Evolutionary conservation across 805 yeast species (phyloP).

Genomic region (Kluyveromyces siamensis): DNA sequence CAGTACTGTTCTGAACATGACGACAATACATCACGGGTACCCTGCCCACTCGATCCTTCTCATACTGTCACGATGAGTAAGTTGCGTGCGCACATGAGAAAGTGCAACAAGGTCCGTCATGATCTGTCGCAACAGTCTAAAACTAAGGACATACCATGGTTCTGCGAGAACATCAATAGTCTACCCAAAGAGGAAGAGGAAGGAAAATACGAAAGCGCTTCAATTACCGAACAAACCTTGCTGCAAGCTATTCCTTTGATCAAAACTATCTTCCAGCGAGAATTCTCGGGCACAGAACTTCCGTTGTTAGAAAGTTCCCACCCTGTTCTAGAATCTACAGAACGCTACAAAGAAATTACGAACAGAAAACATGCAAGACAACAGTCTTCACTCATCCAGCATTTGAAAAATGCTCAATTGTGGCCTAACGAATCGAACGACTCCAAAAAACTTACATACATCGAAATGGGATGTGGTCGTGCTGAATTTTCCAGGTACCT

Average conservation of each 20-base stretch:
- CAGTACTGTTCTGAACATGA: slow-evolving; percentile 64
- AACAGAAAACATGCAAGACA: slow-evolving; percentile 73
- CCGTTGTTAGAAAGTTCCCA: slow-evolving; percentile 19
- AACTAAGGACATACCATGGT: slow-evolving; percentile 42
- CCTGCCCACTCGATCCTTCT: slow-evolving; percentile 69
- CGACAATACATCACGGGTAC: slow-evolving; percentile 36
- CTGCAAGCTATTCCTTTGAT: slow-evolving; percentile 23
- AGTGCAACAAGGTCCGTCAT: slow-evolving; percentile 45
- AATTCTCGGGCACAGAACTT: slow-evolving; percentile 22
- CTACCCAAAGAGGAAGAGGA: neutral
- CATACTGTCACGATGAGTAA: slow-evolving; percentile 64
- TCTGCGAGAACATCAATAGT: slow-evolving; percentile 36
- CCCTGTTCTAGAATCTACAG: slow-evolving; percentile 27
- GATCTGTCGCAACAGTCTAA: slow-evolving; percentile 24
- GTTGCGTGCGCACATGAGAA: slow-evolving; percentile 45
- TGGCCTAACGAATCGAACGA: slow-evolving; percentile 23
- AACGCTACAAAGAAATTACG: slow-evolving; percentile 39
- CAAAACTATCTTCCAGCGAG: slow-evolving; percentile 31
- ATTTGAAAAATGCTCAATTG: slow-evolving; percentile 37
- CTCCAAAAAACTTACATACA: slow-evolving; percentile 26
- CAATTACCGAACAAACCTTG: slow-evolving; percentile 2
- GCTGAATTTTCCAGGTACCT: slow-evolving; percentile 73
- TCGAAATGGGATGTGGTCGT: slow-evolving; percentile 89
- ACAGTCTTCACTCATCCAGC: slow-evolving; percentile 72
- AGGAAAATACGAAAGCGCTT: neutral